Percentiles rank a stretch among this genome's conserved stretches.
Conservation (phyloP, 148 eudicot species). For the Tetragonia tetragonoides region DNA sequence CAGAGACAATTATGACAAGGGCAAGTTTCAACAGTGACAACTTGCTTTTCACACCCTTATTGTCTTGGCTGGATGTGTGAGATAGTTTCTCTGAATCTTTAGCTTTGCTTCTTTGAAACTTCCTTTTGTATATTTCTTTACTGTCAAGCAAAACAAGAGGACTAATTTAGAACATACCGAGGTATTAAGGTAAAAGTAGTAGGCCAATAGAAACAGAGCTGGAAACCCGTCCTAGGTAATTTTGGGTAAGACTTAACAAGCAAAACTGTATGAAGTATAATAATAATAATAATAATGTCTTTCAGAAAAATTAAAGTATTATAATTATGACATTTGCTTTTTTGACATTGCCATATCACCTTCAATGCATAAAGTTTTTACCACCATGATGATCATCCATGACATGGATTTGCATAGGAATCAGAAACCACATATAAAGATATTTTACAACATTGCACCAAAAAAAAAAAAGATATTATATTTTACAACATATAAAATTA, state of each 20-base stretch:
- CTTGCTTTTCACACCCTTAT: constrained; percentile 43
- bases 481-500: no score
- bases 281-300: neutral
- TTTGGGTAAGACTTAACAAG: neutral
- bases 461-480: no score
- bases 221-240: neutral
- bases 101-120: constrained; percentile 43
- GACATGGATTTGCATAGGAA: no score
- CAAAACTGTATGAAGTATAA: neutral
- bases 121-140: constrained; percentile 65
- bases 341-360: neutral
- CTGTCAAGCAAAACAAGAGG: constrained; percentile 33
- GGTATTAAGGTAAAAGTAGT: neutral
- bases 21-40: constrained; percentile 45
- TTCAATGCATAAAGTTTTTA: neutral
- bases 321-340: neutral
- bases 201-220: neutral
- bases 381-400: no score
- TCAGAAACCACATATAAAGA: no score
- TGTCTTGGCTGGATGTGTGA: constrained; percentile 32
- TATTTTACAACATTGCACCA: no score
- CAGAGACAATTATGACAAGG: constrained; percentile 35
- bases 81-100: constrained; percentile 44
- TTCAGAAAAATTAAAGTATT: no score
- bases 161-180: neutral